These are phyloP conservation scores for Candida ponderosae DNA, from an alignment of 805 yeast genomes.

Conservation along the genomic window DNA sequence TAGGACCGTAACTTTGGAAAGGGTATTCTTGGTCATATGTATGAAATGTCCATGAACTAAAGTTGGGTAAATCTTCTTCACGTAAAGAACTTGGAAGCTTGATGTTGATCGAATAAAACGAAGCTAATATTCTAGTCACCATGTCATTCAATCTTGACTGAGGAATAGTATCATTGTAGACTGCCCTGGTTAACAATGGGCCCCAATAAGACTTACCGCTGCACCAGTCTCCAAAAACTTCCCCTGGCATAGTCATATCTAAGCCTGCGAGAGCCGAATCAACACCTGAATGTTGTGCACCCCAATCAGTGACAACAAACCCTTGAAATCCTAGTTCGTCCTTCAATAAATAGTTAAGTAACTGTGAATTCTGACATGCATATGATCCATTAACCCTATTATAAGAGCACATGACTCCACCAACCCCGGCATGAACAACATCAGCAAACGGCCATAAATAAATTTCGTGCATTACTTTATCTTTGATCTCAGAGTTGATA, in stretches of 20 bases:
- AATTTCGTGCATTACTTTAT: constrained; percentile 52
- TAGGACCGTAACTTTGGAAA: constrained; percentile 48
- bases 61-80: constrained; percentile 39
- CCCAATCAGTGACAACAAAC: constrained; percentile 61
- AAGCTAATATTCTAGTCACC: constrained; percentile 52
- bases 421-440: constrained; percentile 51
- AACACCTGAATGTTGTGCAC: constrained; percentile 54
- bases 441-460: constrained; percentile 65
- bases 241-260: constrained; percentile 64
- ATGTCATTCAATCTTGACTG: constrained; percentile 50
- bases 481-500: constrained; percentile 48
- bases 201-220: constrained; percentile 52
- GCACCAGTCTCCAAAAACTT: constrained; percentile 43
- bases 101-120: constrained; percentile 39
- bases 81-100: constrained; percentile 27
- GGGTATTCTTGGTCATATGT: constrained; percentile 47
- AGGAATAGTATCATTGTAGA: constrained; percentile 47
- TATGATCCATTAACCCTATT: constrained; percentile 48
- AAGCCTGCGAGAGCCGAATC: constrained; percentile 49
- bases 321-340: constrained; percentile 63
- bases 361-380: constrained; percentile 51
- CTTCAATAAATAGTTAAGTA: constrained; percentile 46
- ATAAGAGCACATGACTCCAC: constrained; percentile 55
- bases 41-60: constrained; percentile 51
- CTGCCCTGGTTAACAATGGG: constrained; percentile 44